Evolutionary conservation across 2,329 filamentous ascomycete genomes (phyloP).

Genomic region (Colletotrichum somersetense): DNA sequence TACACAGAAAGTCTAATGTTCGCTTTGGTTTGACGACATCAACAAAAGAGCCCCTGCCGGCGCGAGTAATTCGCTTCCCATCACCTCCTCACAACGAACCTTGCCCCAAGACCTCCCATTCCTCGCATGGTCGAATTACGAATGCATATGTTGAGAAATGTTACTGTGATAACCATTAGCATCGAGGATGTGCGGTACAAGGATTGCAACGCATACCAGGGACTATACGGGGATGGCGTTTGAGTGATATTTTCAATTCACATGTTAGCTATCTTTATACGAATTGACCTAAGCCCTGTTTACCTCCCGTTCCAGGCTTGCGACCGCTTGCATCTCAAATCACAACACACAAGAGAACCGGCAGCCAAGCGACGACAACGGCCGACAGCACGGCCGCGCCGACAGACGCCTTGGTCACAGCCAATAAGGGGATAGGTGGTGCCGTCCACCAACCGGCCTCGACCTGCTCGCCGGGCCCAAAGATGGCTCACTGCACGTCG

Average conservation of each 20-base stretch:
- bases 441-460: conserved; percentile 15
- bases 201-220: background rate
- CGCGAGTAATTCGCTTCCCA: background rate
- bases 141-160: background rate
- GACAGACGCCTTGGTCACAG: background rate
- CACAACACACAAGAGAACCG: conserved; percentile 6
- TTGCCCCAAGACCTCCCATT: background rate
- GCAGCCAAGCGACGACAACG: conserved; percentile 1
- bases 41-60: too few species aligned
- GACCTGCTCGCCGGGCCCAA: conserved; percentile 7
- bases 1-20: background rate
- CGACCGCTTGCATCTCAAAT: background rate
- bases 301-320: background rate
- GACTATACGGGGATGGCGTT: too few species aligned
- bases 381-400: background rate
- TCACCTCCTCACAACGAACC: too few species aligned
- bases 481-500: conserved; percentile 29
- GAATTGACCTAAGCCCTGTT: background rate
- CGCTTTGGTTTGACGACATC: background rate
- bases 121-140: background rate
- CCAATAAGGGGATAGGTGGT: conserved; percentile 21
- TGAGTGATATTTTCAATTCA: too few species aligned
- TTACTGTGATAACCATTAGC: background rate
- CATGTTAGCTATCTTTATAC: background rate
- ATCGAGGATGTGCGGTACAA: background rate